Percentiles rank a stretch among this genome's conserved stretches.
Conservation (phyloP, 495 filamentous ascomycete species). For the Penicillium fimorum region DNA sequence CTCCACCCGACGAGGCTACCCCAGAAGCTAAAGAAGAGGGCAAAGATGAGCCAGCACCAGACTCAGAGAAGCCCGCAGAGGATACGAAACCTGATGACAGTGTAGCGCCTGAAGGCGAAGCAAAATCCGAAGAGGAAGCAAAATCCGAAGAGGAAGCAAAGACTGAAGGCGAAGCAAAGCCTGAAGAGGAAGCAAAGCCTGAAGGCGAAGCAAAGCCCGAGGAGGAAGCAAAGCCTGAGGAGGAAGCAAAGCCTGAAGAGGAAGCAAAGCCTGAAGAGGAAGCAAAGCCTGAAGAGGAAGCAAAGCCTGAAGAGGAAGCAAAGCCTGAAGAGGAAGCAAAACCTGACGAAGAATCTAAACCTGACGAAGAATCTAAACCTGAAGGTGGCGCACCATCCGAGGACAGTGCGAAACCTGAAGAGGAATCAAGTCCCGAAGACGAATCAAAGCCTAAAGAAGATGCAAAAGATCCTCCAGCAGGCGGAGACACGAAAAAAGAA, state of each 20-base stretch:
- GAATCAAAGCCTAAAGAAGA: background rate
- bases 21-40: slow-evolving; percentile 26
- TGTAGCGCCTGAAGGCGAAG: slow-evolving; percentile 17
- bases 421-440: background rate
- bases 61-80: slow-evolving; percentile 16
- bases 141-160: background rate
- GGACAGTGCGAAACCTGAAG: background rate
- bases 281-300: background rate
- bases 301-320: background rate
- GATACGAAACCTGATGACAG: slow-evolving; percentile 15
- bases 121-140: slow-evolving; percentile 5
- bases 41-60: slow-evolving; percentile 21
- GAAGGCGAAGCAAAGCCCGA: background rate
- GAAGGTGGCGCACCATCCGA: background rate
- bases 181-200: slow-evolving; percentile 1
- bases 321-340: background rate
- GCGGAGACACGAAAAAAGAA: slow-evolving; percentile 10
- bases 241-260: background rate
- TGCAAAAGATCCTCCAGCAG: slow-evolving; percentile 2
- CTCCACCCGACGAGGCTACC: slow-evolving; percentile 21
- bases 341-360: background rate
- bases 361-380: background rate
- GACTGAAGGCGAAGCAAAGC: slow-evolving; percentile 1
- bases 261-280: background rate
- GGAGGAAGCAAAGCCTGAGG: background rate